Percentiles rank a stretch among this genome's conserved stretches.
These are phyloP conservation scores for Hortaea werneckii DNA, from an alignment of 2,329 filamentous ascomycete genomes.

Conservation along the genomic window DNA sequence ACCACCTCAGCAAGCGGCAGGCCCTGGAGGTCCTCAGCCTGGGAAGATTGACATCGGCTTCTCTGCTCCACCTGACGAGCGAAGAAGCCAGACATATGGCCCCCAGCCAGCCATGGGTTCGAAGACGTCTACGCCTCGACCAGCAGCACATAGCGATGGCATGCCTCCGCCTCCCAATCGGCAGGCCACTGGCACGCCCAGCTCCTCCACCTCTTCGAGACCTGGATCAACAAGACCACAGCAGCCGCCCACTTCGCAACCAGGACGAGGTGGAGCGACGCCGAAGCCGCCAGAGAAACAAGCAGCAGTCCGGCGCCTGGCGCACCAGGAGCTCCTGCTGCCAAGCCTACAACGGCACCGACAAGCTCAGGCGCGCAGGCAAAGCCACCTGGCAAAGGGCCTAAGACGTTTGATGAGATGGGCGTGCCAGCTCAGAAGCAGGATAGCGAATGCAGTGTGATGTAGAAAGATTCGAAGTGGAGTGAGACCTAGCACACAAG, in stretches of 20 bases:
- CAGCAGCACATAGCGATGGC: constrained; percentile 8
- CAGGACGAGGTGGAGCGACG: constrained; percentile 2
- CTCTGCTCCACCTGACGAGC: constrained; percentile 34
- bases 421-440: constrained; percentile 76
- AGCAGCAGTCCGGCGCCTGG: background rate
- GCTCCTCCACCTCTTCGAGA: constrained; percentile 1
- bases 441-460: constrained; percentile 67
- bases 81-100: constrained; percentile 34
- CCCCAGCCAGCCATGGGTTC: constrained; percentile 6
- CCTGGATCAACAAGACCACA: constrained; percentile 9
- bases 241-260: too few relatives aligned
- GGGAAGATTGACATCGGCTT: constrained; percentile 31
- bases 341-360: background rate
- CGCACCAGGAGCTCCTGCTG: constrained; percentile 11
- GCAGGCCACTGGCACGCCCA: constrained; percentile 1
- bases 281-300: constrained; percentile 3
- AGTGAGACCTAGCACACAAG: too few relatives aligned
- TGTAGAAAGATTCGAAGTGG: background rate
- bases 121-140: constrained; percentile 4
- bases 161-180: constrained; percentile 7
- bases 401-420: constrained; percentile 97
- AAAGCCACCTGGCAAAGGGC: constrained; percentile 55
- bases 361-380: background rate
- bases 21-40: constrained; percentile 10
- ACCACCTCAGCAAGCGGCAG: constrained; percentile 3